phyloP scores from a whole-genome alignment of 208 protist genomes.

The Trypanosoma rangeli region DNA sequence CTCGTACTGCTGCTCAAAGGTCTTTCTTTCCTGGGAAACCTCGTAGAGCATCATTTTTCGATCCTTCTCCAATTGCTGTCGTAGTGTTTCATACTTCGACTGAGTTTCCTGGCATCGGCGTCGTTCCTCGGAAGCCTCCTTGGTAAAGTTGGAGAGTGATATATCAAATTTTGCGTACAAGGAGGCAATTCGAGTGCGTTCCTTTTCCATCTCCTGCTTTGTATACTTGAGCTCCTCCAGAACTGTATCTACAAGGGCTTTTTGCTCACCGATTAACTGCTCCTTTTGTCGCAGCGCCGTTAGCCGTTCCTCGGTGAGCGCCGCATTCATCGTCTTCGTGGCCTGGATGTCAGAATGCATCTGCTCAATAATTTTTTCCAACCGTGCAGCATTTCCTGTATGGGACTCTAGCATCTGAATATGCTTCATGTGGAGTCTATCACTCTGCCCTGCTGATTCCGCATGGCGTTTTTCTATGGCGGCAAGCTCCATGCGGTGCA shows the following conservation, averaged over 20 bases:
- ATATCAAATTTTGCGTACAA: conserved; percentile 85
- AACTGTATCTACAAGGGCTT: conserved; percentile 54
- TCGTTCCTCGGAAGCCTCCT: conserved; percentile 77
- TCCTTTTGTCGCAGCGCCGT: conserved; percentile 51
- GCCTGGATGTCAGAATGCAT: conserved; percentile 71
- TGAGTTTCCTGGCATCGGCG: conserved; percentile 57
- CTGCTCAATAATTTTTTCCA: conserved; percentile 60
- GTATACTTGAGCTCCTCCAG: conserved; percentile 53
- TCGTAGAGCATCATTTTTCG: conserved; percentile 73
- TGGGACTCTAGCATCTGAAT: conserved; percentile 51
- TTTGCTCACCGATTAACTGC: conserved; percentile 57
- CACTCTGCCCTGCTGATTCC: conserved; percentile 48
- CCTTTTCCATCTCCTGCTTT: conserved; percentile 66
- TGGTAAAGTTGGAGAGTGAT: conserved; percentile 56
- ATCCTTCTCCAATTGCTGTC: conserved; percentile 82
- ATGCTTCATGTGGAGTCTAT: conserved; percentile 60
- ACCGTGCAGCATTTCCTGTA: conserved; percentile 52
- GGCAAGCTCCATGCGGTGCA: conserved; percentile 60
- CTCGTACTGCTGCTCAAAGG: conserved; percentile 84
- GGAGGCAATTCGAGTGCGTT: conserved; percentile 55
- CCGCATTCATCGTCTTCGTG: conserved; percentile 63
- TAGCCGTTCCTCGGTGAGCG: conserved; percentile 64
- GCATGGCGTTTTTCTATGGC: conserved; percentile 76
- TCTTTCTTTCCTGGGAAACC: conserved; percentile 77
- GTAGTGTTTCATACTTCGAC: conserved; percentile 76